Percentiles rank a stretch among this genome's conserved stretches.
Conservation (phyloP, 2,329 filamentous ascomycete species). For the Pseudohalonectria lignicola region DNA sequence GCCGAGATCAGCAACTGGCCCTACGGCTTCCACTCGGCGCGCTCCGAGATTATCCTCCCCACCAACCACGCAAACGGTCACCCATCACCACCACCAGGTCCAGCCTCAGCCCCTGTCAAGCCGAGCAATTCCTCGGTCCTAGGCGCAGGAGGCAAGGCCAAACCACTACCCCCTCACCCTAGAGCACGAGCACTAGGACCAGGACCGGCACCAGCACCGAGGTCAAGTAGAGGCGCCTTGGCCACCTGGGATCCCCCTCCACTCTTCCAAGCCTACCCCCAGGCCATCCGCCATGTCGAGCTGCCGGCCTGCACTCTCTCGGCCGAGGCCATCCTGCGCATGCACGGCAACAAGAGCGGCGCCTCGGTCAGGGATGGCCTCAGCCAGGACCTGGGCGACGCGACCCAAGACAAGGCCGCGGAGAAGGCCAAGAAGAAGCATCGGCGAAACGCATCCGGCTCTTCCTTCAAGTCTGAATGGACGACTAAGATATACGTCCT, state of each 20-base stretch:
- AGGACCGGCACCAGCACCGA: constrained; percentile 7
- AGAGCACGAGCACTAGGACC: too few species aligned
- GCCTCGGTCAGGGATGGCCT: constrained; percentile 21
- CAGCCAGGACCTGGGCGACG: constrained; percentile 14
- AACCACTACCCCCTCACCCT: too few species aligned
- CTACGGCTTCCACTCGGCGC: constrained; percentile 20
- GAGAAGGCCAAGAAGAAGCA: constrained; percentile 33
- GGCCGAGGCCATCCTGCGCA: constrained; percentile 57
- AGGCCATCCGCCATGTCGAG: constrained; percentile 65
- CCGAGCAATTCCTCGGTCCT: too few species aligned
- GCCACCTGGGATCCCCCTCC: constrained; percentile 58
- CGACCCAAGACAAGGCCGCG: constrained; percentile 8
- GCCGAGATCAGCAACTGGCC: constrained; percentile 33
- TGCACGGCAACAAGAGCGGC: constrained; percentile 40
- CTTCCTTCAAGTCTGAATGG: constrained; percentile 46
- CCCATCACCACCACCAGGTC: background rate
- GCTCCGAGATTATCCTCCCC: constrained; percentile 22
- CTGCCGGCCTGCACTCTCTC: constrained; percentile 57
- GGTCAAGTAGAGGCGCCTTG: constrained; percentile 18
- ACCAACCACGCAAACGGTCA: constrained; percentile 1
- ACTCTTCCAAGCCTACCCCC: constrained; percentile 78
- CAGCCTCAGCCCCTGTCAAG: background rate
- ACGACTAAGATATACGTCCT: constrained; percentile 64
- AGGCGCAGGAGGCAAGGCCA: too few species aligned
- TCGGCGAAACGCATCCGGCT: constrained; percentile 28